Conservation (phyloP, 495 filamentous ascomycete species). For the Podospora anserina region DNA sequence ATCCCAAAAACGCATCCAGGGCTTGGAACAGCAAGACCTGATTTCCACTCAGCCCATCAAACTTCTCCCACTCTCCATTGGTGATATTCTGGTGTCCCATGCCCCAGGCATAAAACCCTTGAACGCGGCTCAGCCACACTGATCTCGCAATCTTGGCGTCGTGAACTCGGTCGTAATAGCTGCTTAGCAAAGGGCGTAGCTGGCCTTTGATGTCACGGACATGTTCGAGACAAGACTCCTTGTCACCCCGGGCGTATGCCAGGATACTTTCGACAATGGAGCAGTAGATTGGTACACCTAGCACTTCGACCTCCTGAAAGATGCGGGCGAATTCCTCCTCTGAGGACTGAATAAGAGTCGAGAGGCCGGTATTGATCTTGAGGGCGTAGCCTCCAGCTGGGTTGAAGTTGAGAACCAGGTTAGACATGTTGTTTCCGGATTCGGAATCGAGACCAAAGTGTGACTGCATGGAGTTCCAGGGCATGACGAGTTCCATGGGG, state of each 20-base stretch:
- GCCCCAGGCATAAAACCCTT: conserved; percentile 46
- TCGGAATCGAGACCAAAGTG: conserved; percentile 38
- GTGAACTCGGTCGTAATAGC: conserved; percentile 34
- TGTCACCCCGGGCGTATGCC: conserved; percentile 25
- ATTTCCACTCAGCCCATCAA: conserved; percentile 46
- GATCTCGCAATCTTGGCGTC: conserved; percentile 26
- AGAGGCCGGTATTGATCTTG: conserved; percentile 37
- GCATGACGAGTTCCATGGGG: conserved; percentile 34
- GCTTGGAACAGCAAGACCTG: conserved; percentile 43
- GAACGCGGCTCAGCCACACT: conserved; percentile 40
- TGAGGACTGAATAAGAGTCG: conserved; percentile 26
- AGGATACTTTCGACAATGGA: conserved; percentile 31
- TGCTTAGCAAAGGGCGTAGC: conserved; percentile 27
- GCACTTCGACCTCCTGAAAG: conserved; percentile 32
- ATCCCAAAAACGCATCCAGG: conserved; percentile 43
- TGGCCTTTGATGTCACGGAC: conserved; percentile 25
- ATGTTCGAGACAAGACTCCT: conserved; percentile 22
- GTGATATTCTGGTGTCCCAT: conserved; percentile 22
- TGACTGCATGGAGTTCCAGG: conserved; percentile 40
- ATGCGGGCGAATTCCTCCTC: conserved; percentile 37
- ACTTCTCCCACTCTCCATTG: conserved; percentile 35
- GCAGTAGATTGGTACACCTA: conserved; percentile 37
- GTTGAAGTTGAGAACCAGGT: conserved; percentile 37
- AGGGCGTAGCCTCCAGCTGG: conserved; percentile 26
- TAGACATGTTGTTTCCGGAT: conserved; percentile 38